Conservation (phyloP, 768 basidiomycete genomes). For the Cubamyces sp. region DNA sequence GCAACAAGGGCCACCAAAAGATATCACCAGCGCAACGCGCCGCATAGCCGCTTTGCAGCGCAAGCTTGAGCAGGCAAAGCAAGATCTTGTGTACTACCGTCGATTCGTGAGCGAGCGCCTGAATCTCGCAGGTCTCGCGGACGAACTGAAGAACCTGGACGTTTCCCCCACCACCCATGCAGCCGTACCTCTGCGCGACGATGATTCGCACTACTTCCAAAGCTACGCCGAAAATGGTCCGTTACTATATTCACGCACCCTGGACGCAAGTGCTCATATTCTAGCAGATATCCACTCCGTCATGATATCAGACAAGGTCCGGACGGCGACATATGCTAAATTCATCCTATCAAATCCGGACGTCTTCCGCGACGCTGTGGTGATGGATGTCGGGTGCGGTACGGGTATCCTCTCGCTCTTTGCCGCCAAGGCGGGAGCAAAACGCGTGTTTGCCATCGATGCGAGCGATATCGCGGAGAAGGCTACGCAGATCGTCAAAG, state of each 20-base stretch:
- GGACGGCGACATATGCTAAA: conserved; percentile 90
- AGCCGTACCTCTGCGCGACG: conserved; percentile 57
- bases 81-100: conserved; percentile 66
- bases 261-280: background rate
- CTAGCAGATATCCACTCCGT: conserved; percentile 86
- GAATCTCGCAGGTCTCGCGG: conserved; percentile 48
- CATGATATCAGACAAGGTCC: conserved; percentile 95
- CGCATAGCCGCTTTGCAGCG: conserved; percentile 63
- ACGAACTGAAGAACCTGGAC: conserved; percentile 43
- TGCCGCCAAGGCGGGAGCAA: conserved; percentile 87
- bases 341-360: conserved; percentile 85
- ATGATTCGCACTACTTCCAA: conserved; percentile 93
- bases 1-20: conserved; percentile 30
- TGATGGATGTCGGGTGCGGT: conserved; percentile 96
- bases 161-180: conserved; percentile 31
- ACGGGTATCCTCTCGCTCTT: conserved; percentile 92
- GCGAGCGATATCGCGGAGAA: conserved; percentile 73
- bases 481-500: conserved; percentile 51
- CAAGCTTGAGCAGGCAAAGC: conserved; percentile 60
- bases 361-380: conserved; percentile 82
- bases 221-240: conserved; percentile 88
- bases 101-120: conserved; percentile 57
- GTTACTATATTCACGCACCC: conserved; percentile 5
- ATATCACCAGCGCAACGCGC: conserved; percentile 40
- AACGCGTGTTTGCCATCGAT: conserved; percentile 89